Base-by-base conservation (phyloP, 495 filamentous ascomycete species). In the Penicillium paxilli region DNA sequence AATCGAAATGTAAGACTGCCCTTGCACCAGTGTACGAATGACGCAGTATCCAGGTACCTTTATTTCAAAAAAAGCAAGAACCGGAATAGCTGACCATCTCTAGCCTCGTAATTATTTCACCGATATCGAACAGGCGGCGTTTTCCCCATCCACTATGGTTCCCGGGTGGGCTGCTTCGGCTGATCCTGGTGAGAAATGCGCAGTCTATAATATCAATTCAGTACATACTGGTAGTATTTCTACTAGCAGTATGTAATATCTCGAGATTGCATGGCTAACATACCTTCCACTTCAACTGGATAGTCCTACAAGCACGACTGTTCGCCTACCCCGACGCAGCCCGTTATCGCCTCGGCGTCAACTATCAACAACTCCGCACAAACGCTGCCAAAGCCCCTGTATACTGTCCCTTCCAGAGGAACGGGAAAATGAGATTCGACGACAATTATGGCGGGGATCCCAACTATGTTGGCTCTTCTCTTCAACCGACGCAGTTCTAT, bases 281-380 rank as follows among this genome's bases (percentile, higher is more conserved):
- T n/a, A n/a, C n/a, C n/a, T n/a, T 32, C 30, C 41, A 10, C 12
- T 38, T 28, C n/a, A n/a, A n/a, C n/a, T n/a, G 20, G 2, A 9
- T 63, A 69, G 74, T 90, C 46, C 77, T 90, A 1, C 87, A 90
- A 67, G 84, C 82, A 41, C 76, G 87, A 20, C 78, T 88, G 68
- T 88, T 89, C 64, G 78, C 83, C 46, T 90, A 90, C 62, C 82
- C 82, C 1, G 87, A 90, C 52, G 82, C 87, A 0, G 78, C 81
- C 21, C 79, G 84, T 44, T 83, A 90, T 66, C 79, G 87, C 1
- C 78, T 89, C 16, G 87, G 87, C 5, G 79, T 78, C 22, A 89
- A 89, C 63, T 83, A 84, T 51, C 79, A 86, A 45, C 79, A 82
- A 49, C 75, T 87, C 4, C 62, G 59, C 0, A 65, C 62, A 10